Conservation (phyloP, 2,329 filamentous ascomycete genomes). For the Trichoderma koningii region DNA sequence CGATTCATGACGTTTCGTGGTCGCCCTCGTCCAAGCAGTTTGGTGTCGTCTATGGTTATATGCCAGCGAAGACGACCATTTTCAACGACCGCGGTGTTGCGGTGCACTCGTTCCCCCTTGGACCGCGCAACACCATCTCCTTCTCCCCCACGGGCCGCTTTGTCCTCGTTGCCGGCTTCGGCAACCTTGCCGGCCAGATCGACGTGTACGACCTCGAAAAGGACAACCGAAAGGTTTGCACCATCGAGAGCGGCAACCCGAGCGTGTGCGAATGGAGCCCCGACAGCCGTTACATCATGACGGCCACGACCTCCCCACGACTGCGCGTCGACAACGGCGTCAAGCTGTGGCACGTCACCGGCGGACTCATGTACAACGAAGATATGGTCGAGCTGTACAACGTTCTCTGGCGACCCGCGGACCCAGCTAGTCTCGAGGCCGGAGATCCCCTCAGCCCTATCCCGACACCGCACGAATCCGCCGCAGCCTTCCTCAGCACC, state of each 20-base stretch:
- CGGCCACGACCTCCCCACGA: slow-evolving; percentile 93
- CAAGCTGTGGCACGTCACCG: slow-evolving; percentile 90
- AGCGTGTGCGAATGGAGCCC: slow-evolving; percentile 98
- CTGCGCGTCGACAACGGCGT: slow-evolving; percentile 96
- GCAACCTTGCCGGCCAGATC: slow-evolving; percentile 95
- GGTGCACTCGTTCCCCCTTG: slow-evolving; percentile 82
- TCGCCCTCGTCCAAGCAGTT: slow-evolving; percentile 98
- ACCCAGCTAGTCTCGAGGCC: slow-evolving; percentile 57
- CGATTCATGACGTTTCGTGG: slow-evolving; percentile 98
- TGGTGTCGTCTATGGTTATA: slow-evolving; percentile 95
- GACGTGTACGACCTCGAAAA: slow-evolving; percentile 96
- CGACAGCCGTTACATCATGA: slow-evolving; percentile 92
- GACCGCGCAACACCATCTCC: slow-evolving; percentile 88
- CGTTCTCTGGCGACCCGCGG: slow-evolving; percentile 81
- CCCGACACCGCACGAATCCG: slow-evolving; percentile 80
- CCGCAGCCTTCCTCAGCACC: slow-evolving; percentile 76
- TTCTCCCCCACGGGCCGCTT: slow-evolving; percentile 95
- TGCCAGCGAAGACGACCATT: slow-evolving; percentile 98
- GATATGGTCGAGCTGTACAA: slow-evolving; percentile 95
- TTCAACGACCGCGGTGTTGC: slow-evolving; percentile 87
- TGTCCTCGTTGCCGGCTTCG: slow-evolving; percentile 91
- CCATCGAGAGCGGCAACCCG: slow-evolving; percentile 92
- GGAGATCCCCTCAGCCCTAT: slow-evolving; percentile 73
- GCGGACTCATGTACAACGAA: slow-evolving; percentile 89
- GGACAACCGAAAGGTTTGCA: slow-evolving; percentile 88